Base-by-base conservation (phyloP, 371 early-diverging fungal species). In the Polyrhizophydium stewartii region DNA sequence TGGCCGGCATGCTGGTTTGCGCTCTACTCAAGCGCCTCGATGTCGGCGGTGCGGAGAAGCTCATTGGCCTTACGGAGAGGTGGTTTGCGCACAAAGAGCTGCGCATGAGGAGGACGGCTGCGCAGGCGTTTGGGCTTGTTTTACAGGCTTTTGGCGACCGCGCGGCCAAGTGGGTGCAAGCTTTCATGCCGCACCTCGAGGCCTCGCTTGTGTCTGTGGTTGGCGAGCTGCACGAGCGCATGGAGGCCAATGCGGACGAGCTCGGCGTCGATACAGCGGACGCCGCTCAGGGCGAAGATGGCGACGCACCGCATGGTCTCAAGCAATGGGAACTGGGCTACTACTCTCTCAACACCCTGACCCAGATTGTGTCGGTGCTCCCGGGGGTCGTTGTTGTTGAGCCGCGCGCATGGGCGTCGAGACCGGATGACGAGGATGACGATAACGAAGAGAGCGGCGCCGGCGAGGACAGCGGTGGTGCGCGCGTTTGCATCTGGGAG, bases 41-140 rank as follows among this genome's bases (percentile, higher is more conserved):
- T 45, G 58, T 43, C 2, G 37, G 40, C 2, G 49, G 64, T 28
- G 22, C 56, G 10, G 69, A 72, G 0, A 71, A 68, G 27, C 50
- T 62, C 17, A 16, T 74, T 31, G 25, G 33, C 0, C 47, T 79
- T 35, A 67, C 91, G 35, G 83, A 85, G 46, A 86, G 82, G 62
- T 96, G 96, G 94, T 76, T 87, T 49, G 30, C 24, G 12, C 5
- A 19, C 19, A 45, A 55, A 17, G 59, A 75, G 40, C 61, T 60
- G 0, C 66, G 63, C 28, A 51, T 77, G 16, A 64, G 68, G 41
- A 62, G 76, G 10, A 68, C 91, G 5, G 88, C 92, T 1, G 83
- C 88, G 19, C 96, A 96, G 70, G 86, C 91, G 2, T 88, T 88
- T 61, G 94, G 95, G 0, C 75, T 95, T 13, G 71, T 89, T 28